phyloP scores from a whole-genome alignment of 106 monocot genomes.

The Dioscorea alata region DNA sequence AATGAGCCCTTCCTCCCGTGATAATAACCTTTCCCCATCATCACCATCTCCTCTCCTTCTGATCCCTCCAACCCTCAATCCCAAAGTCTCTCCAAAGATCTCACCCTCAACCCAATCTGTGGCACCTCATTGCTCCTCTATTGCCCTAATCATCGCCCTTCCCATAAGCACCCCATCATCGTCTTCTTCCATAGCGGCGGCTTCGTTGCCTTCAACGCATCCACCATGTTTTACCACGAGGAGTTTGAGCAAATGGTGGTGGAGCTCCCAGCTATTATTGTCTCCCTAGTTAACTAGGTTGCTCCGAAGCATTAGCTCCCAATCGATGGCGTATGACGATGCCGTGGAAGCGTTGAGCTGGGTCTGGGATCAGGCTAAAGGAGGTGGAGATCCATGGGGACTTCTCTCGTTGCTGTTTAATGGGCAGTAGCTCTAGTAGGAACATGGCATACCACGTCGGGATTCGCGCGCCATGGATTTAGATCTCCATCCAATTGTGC shows the following conservation, averaged over 20 bases:
- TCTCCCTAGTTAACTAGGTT: constrained; percentile 60
- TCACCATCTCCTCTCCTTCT: constrained; percentile 1
- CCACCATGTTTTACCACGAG: constrained; percentile 27
- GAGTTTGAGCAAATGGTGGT: constrained; percentile 35
- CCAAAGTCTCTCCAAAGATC: constrained; percentile 32
- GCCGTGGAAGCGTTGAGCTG: constrained; percentile 30
- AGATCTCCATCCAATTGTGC: constrained; percentile 10
- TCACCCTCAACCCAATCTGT: constrained; percentile 29
- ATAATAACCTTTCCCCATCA: too few species aligned
- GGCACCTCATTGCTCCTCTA: constrained; percentile 37
- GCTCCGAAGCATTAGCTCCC: constrained; percentile 68
- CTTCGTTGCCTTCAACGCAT: constrained; percentile 52
- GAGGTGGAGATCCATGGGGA: constrained; percentile 28
- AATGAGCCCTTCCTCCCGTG: too few species aligned
- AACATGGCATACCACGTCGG: constrained; percentile 44
- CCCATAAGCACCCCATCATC: constrained; percentile 39
- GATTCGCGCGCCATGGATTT: constrained; percentile 7
- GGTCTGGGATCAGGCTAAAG: constrained; percentile 19
- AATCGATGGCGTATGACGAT: constrained; percentile 70
- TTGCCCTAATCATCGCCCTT: constrained; percentile 9
- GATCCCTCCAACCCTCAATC: neutral
- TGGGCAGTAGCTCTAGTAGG: constrained; percentile 48
- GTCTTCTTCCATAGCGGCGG: constrained; percentile 71
- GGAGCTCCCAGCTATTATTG: constrained; percentile 39
- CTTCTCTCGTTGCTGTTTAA: constrained; percentile 32